Evolutionary conservation across 2,329 filamentous ascomycete genomes (phyloP).

Genomic region (Diaporthe velutina): DNA sequence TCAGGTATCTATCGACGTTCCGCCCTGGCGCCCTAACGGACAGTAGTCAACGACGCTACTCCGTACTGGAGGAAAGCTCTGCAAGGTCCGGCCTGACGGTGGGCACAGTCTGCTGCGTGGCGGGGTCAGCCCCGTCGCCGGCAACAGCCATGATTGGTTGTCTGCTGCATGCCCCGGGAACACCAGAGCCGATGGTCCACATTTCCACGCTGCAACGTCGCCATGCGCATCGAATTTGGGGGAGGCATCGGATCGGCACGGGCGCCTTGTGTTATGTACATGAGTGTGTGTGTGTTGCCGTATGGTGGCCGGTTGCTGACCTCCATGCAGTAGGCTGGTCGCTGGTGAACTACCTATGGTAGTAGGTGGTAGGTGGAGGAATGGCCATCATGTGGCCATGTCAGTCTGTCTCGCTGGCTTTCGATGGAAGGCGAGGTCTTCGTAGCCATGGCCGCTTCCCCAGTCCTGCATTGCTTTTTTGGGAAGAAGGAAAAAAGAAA

Average conservation of each 20-base stretch:
- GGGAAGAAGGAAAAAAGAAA: too few relatives aligned
- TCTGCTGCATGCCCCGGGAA: not conserved
- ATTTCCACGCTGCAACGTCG: constrained; percentile 18
- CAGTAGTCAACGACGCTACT: not conserved
- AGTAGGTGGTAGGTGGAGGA: too few relatives aligned
- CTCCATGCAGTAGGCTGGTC: not conserved
- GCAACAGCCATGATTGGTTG: constrained; percentile 10
- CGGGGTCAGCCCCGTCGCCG: constrained; percentile 8
- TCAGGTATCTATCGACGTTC: not conserved
- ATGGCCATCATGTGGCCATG: not conserved
- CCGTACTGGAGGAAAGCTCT: constrained; percentile 5
- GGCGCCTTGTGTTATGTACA: not conserved
- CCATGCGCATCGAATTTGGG: constrained; percentile 17
- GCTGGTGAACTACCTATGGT: not conserved
- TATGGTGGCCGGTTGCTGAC: not conserved
- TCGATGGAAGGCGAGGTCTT: too few relatives aligned
- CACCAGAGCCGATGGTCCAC: constrained; percentile 1
- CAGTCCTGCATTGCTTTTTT: not conserved
- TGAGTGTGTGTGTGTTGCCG: not conserved
- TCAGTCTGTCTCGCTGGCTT: not conserved
- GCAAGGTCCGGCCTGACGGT: constrained; percentile 3
- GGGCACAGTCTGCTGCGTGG: not conserved
- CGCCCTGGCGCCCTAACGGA: not conserved
- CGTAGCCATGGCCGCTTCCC: not conserved
- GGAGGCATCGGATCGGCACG: constrained; percentile 20